phyloP scores from a whole-genome alignment of 129 eudicot species.

The Centaurea solstitialis region DNA sequence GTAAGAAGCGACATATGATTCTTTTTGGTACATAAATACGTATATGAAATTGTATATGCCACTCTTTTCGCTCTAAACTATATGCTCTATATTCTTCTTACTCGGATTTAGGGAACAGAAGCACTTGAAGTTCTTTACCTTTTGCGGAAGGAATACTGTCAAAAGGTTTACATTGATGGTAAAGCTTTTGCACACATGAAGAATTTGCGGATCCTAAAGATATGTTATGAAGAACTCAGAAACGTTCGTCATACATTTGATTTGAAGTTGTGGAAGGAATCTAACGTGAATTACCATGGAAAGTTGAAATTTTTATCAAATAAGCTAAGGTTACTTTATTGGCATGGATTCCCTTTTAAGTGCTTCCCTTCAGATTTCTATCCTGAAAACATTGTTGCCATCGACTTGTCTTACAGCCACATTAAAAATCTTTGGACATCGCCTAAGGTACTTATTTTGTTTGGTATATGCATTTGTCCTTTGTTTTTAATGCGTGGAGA shows the following conservation, averaged over 20 bases:
- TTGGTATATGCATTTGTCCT: not conserved
- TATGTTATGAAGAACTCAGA: not conserved
- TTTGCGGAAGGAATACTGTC: not conserved
- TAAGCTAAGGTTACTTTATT: slow-evolving; percentile 24
- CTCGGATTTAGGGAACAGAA: not conserved
- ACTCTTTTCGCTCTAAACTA: not conserved
- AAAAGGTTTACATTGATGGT: not conserved
- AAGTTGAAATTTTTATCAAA: slow-evolving; percentile 5
- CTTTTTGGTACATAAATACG: not conserved
- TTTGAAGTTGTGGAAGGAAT: not conserved
- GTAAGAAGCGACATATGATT: no score
- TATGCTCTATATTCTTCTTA: not conserved
- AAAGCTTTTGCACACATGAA: not conserved
- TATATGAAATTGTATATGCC: not conserved
- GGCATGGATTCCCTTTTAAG: slow-evolving; percentile 16
- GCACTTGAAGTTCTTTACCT: not conserved
- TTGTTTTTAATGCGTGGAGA: not conserved
- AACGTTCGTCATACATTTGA: not conserved
- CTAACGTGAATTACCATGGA: not conserved
- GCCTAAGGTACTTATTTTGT: slow-evolving; percentile 19
- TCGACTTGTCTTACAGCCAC: slow-evolving; percentile 9
- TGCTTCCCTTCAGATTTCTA: slow-evolving; percentile 21
- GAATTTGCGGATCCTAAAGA: not conserved
- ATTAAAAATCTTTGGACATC: slow-evolving; percentile 22
- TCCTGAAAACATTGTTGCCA: slow-evolving; percentile 30